Evolutionary conservation across 1,284 basidiomycete species (phyloP), one percentile per base, ranked within the genome.

Genomic region (Pseudomicrostroma phylloplanum): DNA sequence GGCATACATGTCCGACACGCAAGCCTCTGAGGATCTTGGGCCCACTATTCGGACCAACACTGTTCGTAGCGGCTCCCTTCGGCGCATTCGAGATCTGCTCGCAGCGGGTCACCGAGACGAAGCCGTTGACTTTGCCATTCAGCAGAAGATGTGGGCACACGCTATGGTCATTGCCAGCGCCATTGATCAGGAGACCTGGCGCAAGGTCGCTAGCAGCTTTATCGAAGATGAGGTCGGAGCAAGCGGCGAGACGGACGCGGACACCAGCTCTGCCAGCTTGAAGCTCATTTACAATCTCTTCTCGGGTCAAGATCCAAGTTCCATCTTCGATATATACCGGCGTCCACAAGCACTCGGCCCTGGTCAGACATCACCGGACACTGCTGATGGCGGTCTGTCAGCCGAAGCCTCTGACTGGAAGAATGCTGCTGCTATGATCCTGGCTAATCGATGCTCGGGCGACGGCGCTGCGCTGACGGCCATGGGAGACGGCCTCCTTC

Each of bases 151-250:
- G 67, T 99, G 93, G 92, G 87, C 91, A 0, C 96, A 99, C 79
- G 96, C 96, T 0, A 87, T 98, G 85, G 82, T 97, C 55, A 93
- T 98, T 65, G 88, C 96, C 8, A 93, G 90, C 74, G 89, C 90
- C 60, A 85, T 97, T 57, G 94, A 94, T 78, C 90, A 90, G 71
- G 91, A 94, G 40, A 85, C 90, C 6, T 97, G 92, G 91, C 89
- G 89, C 76, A 90, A 92, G 65, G 89, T 88, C 6, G 91, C 94
- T 0, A 85, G 84, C 43, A 89, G 92, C 65, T 98, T 98, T 74
- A 81, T 94, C 43, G 85, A 85, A 46, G 84, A 86, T 23, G 96
- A 97, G 77, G 82, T 98, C 7, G 30, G 30, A 3, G 9, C 30
- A 36, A 84, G 85, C 7, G 78, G 79, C 23, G 49, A 67, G n/a